Percentiles rank a stretch among this genome's conserved stretches.
phyloP scores from a whole-genome alignment of 495 filamentous ascomycete genomes.

The Penicillium mononematosum region DNA sequence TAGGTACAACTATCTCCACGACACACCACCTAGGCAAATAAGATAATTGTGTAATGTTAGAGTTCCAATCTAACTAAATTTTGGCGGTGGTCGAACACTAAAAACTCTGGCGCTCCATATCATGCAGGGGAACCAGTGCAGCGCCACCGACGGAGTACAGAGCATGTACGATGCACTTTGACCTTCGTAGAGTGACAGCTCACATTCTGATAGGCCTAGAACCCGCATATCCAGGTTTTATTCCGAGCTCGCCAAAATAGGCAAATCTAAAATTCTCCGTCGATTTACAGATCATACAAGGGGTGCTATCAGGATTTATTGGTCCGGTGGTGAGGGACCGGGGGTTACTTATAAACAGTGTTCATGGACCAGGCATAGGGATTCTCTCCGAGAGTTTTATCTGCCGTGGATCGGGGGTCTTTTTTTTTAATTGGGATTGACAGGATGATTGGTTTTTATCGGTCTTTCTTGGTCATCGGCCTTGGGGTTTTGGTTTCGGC shows the following conservation, averaged over 20 bases:
- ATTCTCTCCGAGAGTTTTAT: neutral
- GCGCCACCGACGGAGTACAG: neutral
- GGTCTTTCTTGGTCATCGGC: slow-evolving; percentile 2
- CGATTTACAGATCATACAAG: slow-evolving; percentile 7
- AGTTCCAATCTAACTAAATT: neutral
- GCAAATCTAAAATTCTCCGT: neutral
- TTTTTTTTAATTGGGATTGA: neutral
- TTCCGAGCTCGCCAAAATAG: neutral
- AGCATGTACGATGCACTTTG: neutral
- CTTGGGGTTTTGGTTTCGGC: neutral
- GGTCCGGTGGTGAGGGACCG: neutral
- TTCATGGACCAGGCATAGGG: neutral
- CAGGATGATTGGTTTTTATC: slow-evolving; percentile 9
- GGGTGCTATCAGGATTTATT: neutral
- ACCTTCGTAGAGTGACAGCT: slow-evolving; percentile 5
- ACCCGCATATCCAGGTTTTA: neutral
- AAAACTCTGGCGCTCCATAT: neutral
- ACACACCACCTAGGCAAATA: neutral
- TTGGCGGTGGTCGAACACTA: neutral
- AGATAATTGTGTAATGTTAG: neutral
- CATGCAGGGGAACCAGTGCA: neutral
- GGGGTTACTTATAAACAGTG: neutral
- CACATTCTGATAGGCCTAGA: slow-evolving; percentile 1
- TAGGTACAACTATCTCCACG: neutral
- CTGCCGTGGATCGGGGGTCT: neutral